Conservation (phyloP, 441 rosid species). For the Gossypium aridum region DNA sequence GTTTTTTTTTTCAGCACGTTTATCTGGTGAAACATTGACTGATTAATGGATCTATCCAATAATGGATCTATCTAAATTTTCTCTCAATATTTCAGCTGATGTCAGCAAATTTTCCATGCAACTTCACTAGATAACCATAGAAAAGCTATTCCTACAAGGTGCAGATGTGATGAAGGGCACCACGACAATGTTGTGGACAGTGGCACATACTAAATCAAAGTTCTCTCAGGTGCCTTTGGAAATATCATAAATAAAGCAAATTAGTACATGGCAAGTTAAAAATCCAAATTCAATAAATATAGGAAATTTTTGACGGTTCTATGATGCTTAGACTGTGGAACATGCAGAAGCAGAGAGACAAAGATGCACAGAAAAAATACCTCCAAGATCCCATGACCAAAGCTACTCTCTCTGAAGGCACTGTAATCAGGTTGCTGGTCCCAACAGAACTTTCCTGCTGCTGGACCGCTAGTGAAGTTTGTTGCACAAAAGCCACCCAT, state of each 20-base stretch:
- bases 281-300: neutral
- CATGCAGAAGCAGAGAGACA: neutral
- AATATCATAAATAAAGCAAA: neutral
- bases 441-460: conserved; percentile 54
- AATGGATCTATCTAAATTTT: neutral
- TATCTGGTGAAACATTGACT: neutral
- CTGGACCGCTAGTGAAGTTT: conserved; percentile 45
- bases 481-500: conserved; percentile 49
- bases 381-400: conserved; percentile 68
- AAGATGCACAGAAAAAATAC: conserved; percentile 17
- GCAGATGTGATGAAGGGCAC: neutral
- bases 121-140: neutral
- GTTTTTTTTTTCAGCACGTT: neutral
- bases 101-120: neutral
- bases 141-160: neutral
- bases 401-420: conserved; percentile 62
- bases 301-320: neutral
- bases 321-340: neutral
- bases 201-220: neutral
- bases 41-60: neutral
- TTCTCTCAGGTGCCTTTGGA: neutral
- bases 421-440: conserved; percentile 56
- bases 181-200: neutral
- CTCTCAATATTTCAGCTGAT: neutral
- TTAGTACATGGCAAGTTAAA: neutral